These are phyloP conservation scores for Leccinum longicurvipes DNA, from an alignment of 768 basidiomycete genomes.

Conservation along the genomic window DNA sequence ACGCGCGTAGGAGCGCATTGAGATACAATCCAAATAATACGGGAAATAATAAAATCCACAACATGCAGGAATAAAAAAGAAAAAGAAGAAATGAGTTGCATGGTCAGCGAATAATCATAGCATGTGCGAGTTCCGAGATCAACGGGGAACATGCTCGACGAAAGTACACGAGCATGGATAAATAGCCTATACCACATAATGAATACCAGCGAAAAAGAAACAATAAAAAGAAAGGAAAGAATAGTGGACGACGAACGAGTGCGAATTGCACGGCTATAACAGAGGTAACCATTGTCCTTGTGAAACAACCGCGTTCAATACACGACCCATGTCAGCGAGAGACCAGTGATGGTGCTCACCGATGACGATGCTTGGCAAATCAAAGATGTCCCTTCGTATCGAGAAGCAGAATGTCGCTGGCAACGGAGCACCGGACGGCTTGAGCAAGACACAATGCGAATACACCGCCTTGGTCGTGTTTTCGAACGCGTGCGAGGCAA, in stretches of 20 bases:
- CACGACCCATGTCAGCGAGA: neutral
- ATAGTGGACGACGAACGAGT: neutral
- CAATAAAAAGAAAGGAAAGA: neutral
- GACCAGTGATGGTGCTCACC: slow-evolving; percentile 42
- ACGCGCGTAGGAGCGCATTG: neutral
- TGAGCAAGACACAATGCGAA: slow-evolving; percentile 85
- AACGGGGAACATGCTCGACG: neutral
- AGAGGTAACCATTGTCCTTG: slow-evolving; percentile 87
- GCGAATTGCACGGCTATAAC: slow-evolving; percentile 39
- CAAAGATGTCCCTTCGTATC: slow-evolving; percentile 89
- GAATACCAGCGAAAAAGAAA: neutral
- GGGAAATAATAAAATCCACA: slow-evolving; percentile 1
- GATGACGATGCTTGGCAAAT: slow-evolving; percentile 85
- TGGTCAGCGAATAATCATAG: neutral
- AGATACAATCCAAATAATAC: too few relatives aligned
- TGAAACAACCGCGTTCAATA: slow-evolving; percentile 1
- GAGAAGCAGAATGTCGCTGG: slow-evolving; percentile 96
- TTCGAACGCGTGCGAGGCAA: slow-evolving; percentile 95
- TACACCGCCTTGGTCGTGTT: slow-evolving; percentile 95
- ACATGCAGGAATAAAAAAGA: neutral
- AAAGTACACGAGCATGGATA: neutral
- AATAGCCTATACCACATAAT: slow-evolving; percentile 16
- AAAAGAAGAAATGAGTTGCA: neutral
- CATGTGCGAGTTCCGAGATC: neutral
- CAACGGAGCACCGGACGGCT: slow-evolving; percentile 79